Percentiles rank a stretch among this genome's conserved stretches.
Evolutionary conservation across 2,329 filamentous ascomycete genomes (phyloP).

Genomic region (Aaosphaeria arxii): DNA sequence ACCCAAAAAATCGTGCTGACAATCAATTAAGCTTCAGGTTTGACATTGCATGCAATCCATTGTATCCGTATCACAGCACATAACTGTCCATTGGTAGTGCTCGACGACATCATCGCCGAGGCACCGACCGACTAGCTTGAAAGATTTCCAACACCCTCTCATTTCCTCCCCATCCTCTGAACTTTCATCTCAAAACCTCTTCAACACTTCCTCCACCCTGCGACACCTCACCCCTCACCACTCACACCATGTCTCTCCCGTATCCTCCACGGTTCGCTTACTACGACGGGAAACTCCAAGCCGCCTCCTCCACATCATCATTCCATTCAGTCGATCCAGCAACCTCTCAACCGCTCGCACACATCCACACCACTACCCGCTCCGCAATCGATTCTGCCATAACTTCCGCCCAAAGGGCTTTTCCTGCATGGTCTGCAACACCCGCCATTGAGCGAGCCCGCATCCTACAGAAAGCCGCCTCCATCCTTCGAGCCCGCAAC

Average conservation of each 20-base stretch:
- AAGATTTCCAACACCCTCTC: background rate
- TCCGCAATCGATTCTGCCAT: slow-evolving; percentile 70
- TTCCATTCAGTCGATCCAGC: slow-evolving; percentile 75
- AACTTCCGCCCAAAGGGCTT: slow-evolving; percentile 67
- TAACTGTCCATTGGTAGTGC: too few species aligned
- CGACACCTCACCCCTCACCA: background rate
- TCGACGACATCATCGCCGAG: too few species aligned
- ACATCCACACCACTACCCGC: slow-evolving; percentile 67
- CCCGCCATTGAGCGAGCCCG: slow-evolving; percentile 71
- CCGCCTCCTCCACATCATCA: slow-evolving; percentile 56
- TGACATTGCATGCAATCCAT: too few species aligned
- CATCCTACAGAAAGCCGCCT: slow-evolving; percentile 73
- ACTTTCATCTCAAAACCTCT: background rate
- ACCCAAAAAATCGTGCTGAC: background rate
- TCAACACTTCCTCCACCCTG: background rate
- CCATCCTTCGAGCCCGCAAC: slow-evolving; percentile 71
- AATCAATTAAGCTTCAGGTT: too few species aligned
- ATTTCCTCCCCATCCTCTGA: background rate
- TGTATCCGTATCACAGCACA: too few species aligned
- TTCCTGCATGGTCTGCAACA: slow-evolving; percentile 72
- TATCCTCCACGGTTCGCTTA: slow-evolving; percentile 64
- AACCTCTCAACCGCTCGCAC: slow-evolving; percentile 64
- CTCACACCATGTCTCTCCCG: slow-evolving; percentile 27
- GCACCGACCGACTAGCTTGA: too few species aligned
- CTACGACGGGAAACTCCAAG: slow-evolving; percentile 69